These are phyloP conservation scores for Antarctomyces pellizariae DNA, from an alignment of 495 filamentous ascomycete genomes.

Conservation along the genomic window DNA sequence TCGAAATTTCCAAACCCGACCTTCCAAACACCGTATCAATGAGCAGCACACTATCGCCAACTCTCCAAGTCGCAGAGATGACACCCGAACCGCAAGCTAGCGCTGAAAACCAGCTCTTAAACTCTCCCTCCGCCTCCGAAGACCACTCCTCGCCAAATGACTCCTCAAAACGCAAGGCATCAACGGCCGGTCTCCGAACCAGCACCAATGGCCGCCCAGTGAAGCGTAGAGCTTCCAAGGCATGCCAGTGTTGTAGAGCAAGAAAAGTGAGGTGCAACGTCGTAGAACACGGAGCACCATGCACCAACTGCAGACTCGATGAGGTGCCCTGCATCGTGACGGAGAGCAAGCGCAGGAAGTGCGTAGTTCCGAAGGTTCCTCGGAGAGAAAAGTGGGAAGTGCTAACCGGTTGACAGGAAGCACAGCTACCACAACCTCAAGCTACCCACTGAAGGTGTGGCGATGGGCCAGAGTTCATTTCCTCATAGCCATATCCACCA, in stretches of 20 bases:
- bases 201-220: slow-evolving; percentile 24
- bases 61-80: too few relatives aligned
- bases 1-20: too few relatives aligned
- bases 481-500: slow-evolving; percentile 10
- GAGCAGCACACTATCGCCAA: too few relatives aligned
- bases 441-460: slow-evolving; percentile 3
- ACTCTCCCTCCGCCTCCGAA: too few relatives aligned
- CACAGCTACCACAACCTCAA: slow-evolving; percentile 5
- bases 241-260: slow-evolving; percentile 66
- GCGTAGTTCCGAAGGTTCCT: slow-evolving; percentile 19
- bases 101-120: too few relatives aligned
- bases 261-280: slow-evolving; percentile 92
- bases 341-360: slow-evolving; percentile 81
- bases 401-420: slow-evolving; percentile 2
- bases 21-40: too few relatives aligned
- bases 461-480: slow-evolving; percentile 3
- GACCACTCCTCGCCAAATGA: too few relatives aligned
- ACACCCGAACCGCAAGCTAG: too few relatives aligned
- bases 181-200: slow-evolving; percentile 2
- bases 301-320: slow-evolving; percentile 75
- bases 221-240: slow-evolving; percentile 68
- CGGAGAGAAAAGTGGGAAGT: slow-evolving; percentile 2
- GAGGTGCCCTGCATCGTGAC: slow-evolving; percentile 74
- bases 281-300: slow-evolving; percentile 65
- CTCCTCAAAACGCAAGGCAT: slow-evolving; percentile 6